These are phyloP conservation scores for Russula emetica DNA, from an alignment of 768 basidiomycete genomes.

Conservation along the genomic window DNA sequence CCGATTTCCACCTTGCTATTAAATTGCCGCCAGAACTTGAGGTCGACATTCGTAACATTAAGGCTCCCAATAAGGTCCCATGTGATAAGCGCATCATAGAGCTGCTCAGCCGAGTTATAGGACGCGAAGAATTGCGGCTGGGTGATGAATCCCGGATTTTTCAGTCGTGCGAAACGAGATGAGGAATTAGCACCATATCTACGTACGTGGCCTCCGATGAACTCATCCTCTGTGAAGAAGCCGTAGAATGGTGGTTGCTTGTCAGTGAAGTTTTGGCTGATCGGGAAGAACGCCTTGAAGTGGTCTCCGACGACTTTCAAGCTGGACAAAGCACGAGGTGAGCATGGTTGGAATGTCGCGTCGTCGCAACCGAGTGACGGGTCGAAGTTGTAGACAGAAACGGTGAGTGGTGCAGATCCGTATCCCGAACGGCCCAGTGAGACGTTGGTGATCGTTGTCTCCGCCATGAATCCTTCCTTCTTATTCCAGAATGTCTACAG, in stretches of 20 bases:
- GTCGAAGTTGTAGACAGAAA: constrained; percentile 34
- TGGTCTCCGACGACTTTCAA: constrained; percentile 30
- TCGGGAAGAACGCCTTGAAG: constrained; percentile 33
- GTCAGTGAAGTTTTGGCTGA: constrained; percentile 30
- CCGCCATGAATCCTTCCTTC: constrained; percentile 20
- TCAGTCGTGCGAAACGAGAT: neutral
- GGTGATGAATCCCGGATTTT: neutral
- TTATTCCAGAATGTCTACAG: constrained; percentile 19
- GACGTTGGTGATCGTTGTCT: constrained; percentile 16
- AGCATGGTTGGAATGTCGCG: constrained; percentile 36
- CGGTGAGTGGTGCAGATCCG: constrained; percentile 27
- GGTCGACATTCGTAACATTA: constrained; percentile 30
- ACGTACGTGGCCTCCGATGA: constrained; percentile 31
- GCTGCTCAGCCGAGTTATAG: constrained; percentile 33
- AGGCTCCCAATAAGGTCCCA: constrained; percentile 30
- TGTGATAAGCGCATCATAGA: constrained; percentile 31
- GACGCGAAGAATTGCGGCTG: constrained; percentile 34
- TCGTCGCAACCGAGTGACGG: constrained; percentile 32
- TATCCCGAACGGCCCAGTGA: constrained; percentile 5
- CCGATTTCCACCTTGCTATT: constrained; percentile 3
- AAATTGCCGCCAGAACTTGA: constrained; percentile 31
- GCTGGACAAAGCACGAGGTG: constrained; percentile 33
- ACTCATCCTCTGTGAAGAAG: constrained; percentile 22
- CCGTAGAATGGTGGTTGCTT: constrained; percentile 10
- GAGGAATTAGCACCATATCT: neutral